Evolutionary conservation across 305 asterid genomes (phyloP), one percentile per base, ranked within the genome.

Genomic region (Ilex paraguariensis): DNA sequence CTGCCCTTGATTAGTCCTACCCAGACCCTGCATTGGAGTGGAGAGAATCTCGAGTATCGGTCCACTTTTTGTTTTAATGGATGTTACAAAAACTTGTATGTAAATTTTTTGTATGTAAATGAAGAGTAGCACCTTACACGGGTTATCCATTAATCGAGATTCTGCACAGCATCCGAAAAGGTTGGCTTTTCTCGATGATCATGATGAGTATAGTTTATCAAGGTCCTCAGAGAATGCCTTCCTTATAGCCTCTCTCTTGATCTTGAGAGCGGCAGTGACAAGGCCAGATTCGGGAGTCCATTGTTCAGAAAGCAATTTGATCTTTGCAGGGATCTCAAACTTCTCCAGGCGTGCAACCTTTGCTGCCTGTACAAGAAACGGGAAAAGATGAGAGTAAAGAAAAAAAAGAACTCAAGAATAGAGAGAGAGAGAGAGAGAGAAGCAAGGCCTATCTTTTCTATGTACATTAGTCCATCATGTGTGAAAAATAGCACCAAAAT

Each of bases 281-380:
- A 74, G 75, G 13, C 86, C 86, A 14, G 86, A 69, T 72, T 81
- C 83, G 46, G 86, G 81, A 9, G 83, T 81, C 86, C 86, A 81
- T 40, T 81, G 71, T 57, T 77, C 86, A 7, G 74, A 21, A 48
- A 81, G 66, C 44, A 81, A 60, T 67, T 75, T 73, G 57, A 81
- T 77, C 77, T 72, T 81, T 4, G 72, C 77, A 4, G 86, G 86
- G 55, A 75, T 75, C 77, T 81, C 86, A 54, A 77, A 81, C 72
- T 75, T 81, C 67, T 77, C 79, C 30, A 77, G 65, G 16, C 79
- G 75, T 7, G 77, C 79, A 36, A 69, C 73, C 66, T 77, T 81
- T 40, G 79, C 86, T 16, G 70, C 86, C 86, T 77, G 72, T 46
- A 66, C 51, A 63, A 57, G 28, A n/a, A 15, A 60, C 28, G 44